Evolutionary conservation across 345 rosid genomes (phyloP).

Genomic region (Lumnitzera littorea): DNA sequence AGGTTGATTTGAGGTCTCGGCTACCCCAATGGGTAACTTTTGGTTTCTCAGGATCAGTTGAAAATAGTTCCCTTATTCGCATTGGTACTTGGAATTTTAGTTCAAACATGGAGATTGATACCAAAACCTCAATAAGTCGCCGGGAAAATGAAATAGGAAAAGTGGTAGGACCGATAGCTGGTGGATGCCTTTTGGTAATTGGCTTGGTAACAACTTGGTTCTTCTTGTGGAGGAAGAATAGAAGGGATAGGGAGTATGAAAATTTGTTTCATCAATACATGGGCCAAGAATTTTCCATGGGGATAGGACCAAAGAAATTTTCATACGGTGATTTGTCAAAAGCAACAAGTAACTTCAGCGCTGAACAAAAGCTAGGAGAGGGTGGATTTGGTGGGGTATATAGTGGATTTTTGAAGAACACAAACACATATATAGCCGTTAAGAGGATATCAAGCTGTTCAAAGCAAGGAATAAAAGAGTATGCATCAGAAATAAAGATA

Average conservation of each 20-base stretch:
- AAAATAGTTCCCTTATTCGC: background rate
- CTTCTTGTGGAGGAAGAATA: constrained; percentile 6
- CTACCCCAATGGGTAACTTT: constrained; percentile 8
- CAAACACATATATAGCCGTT: constrained; percentile 4
- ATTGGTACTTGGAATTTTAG: constrained; percentile 9
- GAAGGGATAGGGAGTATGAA: background rate
- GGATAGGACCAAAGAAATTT: constrained; percentile 13
- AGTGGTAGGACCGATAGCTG: constrained; percentile 3
- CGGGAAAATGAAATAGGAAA: background rate
- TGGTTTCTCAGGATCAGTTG: constrained; percentile 10
- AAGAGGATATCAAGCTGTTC: constrained; percentile 15
- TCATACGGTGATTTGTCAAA: constrained; percentile 6
- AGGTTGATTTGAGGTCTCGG: background rate
- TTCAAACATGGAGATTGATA: background rate
- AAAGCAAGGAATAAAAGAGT: constrained; percentile 18
- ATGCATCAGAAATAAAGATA: constrained; percentile 14
- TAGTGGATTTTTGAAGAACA: constrained; percentile 8
- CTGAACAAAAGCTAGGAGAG: constrained; percentile 14
- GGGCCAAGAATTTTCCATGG: constrained; percentile 1
- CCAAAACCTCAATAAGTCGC: background rate
- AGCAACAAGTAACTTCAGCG: constrained; percentile 9
- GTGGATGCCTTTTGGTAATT: background rate
- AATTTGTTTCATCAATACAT: background rate
- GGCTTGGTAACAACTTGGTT: background rate
- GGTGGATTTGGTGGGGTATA: constrained; percentile 21